Percentiles rank a stretch among this genome's conserved stretches.
These are phyloP conservation scores for Durusdinium trenchii DNA, from an alignment of 73 alveolate genomes.

Conservation along the genomic window DNA sequence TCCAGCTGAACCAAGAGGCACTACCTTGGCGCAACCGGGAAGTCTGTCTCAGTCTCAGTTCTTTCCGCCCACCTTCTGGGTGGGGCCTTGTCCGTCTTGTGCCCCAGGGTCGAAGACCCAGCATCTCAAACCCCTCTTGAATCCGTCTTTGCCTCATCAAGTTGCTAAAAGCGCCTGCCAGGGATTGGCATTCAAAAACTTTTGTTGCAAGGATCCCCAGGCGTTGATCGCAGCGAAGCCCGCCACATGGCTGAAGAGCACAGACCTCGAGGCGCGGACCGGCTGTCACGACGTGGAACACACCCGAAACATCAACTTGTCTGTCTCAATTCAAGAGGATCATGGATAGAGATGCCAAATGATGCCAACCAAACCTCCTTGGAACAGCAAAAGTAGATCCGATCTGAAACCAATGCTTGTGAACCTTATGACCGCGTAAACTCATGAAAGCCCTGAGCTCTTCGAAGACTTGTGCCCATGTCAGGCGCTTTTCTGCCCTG, in stretches of 20 bases:
- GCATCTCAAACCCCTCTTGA: neutral
- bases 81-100: neutral
- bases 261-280: conserved; percentile 40
- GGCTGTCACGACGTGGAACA: neutral
- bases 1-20: conserved; percentile 10
- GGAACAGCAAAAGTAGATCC: too few species aligned
- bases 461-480: too few species aligned
- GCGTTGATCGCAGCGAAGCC: conserved; percentile 92
- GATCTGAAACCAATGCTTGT: too few species aligned
- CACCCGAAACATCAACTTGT: neutral
- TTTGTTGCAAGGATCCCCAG: conserved; percentile 25
- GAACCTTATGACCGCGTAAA: too few species aligned
- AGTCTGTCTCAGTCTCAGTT: neutral
- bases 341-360: too few species aligned
- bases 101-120: neutral
- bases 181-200: neutral
- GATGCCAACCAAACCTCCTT: too few species aligned
- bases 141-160: neutral
- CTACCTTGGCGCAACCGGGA: conserved; percentile 3
- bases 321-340: neutral
- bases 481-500: too few species aligned
- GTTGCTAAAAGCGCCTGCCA: neutral
- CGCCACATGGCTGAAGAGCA: conserved; percentile 58
- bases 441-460: too few species aligned
- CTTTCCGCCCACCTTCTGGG: too few species aligned